Conservation (phyloP, 2,329 filamentous ascomycete species). For the Colletotrichum sidae region DNA sequence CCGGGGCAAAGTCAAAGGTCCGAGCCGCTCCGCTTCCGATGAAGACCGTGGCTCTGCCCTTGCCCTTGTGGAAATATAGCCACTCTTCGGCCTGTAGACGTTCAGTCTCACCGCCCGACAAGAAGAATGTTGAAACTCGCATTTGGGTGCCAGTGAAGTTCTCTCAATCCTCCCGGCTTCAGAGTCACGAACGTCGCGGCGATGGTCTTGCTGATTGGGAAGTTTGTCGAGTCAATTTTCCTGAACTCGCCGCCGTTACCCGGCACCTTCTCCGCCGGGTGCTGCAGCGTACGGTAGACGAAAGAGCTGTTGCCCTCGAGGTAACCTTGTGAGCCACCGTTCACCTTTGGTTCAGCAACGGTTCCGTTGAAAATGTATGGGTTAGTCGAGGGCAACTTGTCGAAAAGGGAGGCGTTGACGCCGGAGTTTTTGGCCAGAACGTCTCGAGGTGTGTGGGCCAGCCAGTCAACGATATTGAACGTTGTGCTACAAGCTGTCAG, state of each 20-base stretch:
- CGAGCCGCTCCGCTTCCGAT: slow-evolving; percentile 70
- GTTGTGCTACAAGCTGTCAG: slow-evolving; percentile 64
- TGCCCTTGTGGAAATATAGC: slow-evolving; percentile 76
- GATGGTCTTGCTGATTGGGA: slow-evolving; percentile 74
- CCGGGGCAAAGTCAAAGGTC: slow-evolving; percentile 75
- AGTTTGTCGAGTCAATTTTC: slow-evolving; percentile 75
- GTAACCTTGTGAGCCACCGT: slow-evolving; percentile 50
- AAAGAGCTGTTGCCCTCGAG: slow-evolving; percentile 68
- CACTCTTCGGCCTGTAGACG: slow-evolving; percentile 72
- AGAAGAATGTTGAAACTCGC: slow-evolving; percentile 50
- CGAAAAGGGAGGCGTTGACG: slow-evolving; percentile 69
- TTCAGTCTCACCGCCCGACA: neutral
- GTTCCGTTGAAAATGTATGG: slow-evolving; percentile 73
- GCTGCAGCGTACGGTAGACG: slow-evolving; percentile 69
- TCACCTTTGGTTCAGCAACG: slow-evolving; percentile 59
- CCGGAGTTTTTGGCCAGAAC: slow-evolving; percentile 78
- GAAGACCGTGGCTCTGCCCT: slow-evolving; percentile 72
- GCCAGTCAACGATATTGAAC: slow-evolving; percentile 79
- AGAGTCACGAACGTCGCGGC: slow-evolving; percentile 73
- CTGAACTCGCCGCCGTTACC: slow-evolving; percentile 71
- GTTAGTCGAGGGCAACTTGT: slow-evolving; percentile 65
- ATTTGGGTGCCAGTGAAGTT: slow-evolving; percentile 79
- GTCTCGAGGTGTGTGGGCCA: slow-evolving; percentile 71
- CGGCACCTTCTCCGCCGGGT: slow-evolving; percentile 66
- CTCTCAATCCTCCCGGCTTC: slow-evolving; percentile 71